phyloP scores from a whole-genome alignment of 1,284 basidiomycete species.

The Inonotus hispidus region DNA sequence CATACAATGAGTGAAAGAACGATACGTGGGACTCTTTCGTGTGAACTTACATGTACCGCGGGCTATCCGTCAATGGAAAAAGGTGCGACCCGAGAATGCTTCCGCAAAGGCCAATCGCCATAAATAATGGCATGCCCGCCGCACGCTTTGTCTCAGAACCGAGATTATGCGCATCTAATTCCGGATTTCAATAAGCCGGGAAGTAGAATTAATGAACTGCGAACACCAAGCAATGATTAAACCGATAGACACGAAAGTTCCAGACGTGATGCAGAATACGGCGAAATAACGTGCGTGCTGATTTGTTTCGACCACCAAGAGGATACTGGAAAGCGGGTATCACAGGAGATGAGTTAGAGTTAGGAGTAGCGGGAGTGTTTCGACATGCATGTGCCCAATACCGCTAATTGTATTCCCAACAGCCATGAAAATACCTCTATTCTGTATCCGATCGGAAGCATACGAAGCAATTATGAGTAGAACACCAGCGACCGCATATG shows the following conservation, averaged over 20 bases:
- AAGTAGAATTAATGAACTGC: slow-evolving; percentile 25
- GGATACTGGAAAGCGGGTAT: slow-evolving; percentile 27
- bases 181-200: background rate
- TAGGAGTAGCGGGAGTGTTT: background rate
- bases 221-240: slow-evolving; percentile 71
- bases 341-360: background rate
- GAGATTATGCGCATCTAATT: slow-evolving; percentile 64
- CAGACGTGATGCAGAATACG: slow-evolving; percentile 62
- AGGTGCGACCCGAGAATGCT: slow-evolving; percentile 63
- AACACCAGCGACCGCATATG: slow-evolving; percentile 69
- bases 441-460: slow-evolving; percentile 68
- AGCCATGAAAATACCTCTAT: slow-evolving; percentile 60
- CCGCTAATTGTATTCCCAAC: slow-evolving; percentile 45
- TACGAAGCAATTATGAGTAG: slow-evolving; percentile 59
- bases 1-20: background rate
- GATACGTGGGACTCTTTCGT: background rate
- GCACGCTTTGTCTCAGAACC: slow-evolving; percentile 76
- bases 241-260: slow-evolving; percentile 64
- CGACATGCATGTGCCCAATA: slow-evolving; percentile 59
- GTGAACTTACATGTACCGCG: slow-evolving; percentile 48
- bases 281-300: slow-evolving; percentile 59
- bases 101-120: slow-evolving; percentile 71
- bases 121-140: slow-evolving; percentile 67
- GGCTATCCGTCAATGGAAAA: slow-evolving; percentile 44
- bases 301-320: slow-evolving; percentile 41